phyloP scores from a whole-genome alignment of 345 rosid species.

The Bruguiera gymnorhiza region DNA sequence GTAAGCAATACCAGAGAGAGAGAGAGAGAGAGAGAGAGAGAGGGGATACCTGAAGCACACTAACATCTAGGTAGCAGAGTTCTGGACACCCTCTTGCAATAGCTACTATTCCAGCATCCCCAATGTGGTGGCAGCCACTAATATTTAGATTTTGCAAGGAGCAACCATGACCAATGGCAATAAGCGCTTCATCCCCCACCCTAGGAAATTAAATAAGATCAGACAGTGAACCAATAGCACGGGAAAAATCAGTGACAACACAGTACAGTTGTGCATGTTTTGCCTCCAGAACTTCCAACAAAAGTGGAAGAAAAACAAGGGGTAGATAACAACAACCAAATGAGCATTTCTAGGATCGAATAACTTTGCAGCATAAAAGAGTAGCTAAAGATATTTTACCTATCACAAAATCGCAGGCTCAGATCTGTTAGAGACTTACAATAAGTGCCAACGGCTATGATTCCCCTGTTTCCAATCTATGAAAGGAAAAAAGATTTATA shows the following conservation, averaged over 20 bases:
- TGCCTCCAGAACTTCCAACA: background rate
- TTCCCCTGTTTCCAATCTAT: conserved; percentile 82
- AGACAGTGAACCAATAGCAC: background rate
- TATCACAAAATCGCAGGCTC: conserved; percentile 83
- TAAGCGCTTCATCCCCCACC: conserved; percentile 80
- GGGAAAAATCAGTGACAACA: background rate
- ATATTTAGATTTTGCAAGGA: conserved; percentile 70
- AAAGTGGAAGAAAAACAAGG: background rate
- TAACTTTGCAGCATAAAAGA: background rate
- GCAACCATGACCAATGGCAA: conserved; percentile 74
- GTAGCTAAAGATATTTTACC: conserved; percentile 36
- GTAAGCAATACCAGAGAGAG: background rate
- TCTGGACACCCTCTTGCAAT: conserved; percentile 80
- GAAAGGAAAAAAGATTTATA: conserved; percentile 1
- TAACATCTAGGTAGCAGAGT: conserved; percentile 70
- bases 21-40: conserved; percentile 1
- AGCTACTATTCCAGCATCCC: conserved; percentile 80
- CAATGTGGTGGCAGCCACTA: conserved; percentile 79
- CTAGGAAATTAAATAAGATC: conserved; percentile 26
- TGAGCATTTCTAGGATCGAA: background rate
- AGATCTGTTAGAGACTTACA: conserved; percentile 76
- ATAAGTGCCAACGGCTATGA: conserved; percentile 70
- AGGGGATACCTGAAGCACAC: conserved; percentile 71
- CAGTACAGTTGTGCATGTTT: background rate
- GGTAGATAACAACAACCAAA: background rate